These are phyloP conservation scores for Phaeosphaeriaceae sp. DNA, from an alignment of 2,329 filamentous ascomycete genomes.

Conservation along the genomic window DNA sequence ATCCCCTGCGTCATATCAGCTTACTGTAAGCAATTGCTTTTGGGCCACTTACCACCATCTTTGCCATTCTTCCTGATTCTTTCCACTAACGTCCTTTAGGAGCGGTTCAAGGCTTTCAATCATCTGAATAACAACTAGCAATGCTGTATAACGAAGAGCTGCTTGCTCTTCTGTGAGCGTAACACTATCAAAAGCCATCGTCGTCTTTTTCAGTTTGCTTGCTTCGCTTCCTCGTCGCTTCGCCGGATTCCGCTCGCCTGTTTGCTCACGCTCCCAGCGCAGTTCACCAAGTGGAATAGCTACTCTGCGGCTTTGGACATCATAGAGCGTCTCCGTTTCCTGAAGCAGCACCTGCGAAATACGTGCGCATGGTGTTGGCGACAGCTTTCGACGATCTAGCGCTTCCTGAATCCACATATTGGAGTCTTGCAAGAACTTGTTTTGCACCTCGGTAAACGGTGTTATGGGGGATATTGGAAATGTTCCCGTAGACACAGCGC, in stretches of 20 bases:
- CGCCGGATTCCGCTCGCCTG: slow-evolving; percentile 26
- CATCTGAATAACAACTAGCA: slow-evolving; percentile 80
- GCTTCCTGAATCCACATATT: slow-evolving; percentile 82
- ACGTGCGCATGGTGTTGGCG: slow-evolving; percentile 77
- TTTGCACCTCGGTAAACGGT: slow-evolving; percentile 79
- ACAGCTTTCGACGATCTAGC: slow-evolving; percentile 73
- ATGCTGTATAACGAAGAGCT: slow-evolving; percentile 78
- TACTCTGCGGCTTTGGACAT: slow-evolving; percentile 75
- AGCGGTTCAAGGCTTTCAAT: slow-evolving; percentile 86
- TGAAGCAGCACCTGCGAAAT: slow-evolving; percentile 80
- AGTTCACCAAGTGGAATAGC: slow-evolving; percentile 87
- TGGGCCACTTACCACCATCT: slow-evolving; percentile 66
- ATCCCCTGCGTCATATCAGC: slow-evolving; percentile 53
- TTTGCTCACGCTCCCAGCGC: slow-evolving; percentile 81
- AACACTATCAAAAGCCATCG: slow-evolving; percentile 47
- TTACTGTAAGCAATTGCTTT: not conserved
- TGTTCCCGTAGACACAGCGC: slow-evolving; percentile 73
- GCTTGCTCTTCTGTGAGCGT: slow-evolving; percentile 71
- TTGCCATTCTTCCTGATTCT: slow-evolving; percentile 92
- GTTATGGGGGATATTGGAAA: slow-evolving; percentile 85
- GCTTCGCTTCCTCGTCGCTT: slow-evolving; percentile 65
- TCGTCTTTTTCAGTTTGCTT: slow-evolving; percentile 44
- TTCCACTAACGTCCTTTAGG: slow-evolving; percentile 80
- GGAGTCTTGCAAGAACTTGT: slow-evolving; percentile 81
- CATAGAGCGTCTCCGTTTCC: slow-evolving; percentile 73